These are phyloP conservation scores for Boletus fagicola DNA, from an alignment of 768 basidiomycete genomes.

Conservation along the genomic window DNA sequence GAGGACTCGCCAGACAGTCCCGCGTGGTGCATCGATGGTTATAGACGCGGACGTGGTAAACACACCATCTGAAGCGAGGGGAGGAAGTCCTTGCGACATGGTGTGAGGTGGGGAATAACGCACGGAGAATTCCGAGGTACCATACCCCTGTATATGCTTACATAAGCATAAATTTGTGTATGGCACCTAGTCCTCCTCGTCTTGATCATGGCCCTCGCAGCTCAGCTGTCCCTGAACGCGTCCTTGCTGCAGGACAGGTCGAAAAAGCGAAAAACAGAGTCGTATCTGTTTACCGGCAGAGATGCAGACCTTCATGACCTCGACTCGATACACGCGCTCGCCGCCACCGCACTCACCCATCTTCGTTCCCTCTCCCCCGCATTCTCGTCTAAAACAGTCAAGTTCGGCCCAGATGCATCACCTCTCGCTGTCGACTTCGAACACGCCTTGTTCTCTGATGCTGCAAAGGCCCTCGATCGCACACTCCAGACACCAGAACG, in stretches of 20 bases:
- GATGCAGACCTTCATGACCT: conserved; percentile 86
- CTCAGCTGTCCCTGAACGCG: conserved; percentile 83
- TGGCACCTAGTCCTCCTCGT: too few species aligned
- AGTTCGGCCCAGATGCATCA: conserved; percentile 17
- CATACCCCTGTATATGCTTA: not conserved
- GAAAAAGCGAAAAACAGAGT: conserved; percentile 60
- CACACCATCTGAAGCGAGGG: conserved; percentile 41
- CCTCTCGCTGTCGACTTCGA: conserved; percentile 48
- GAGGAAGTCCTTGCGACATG: conserved; percentile 34
- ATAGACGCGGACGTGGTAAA: conserved; percentile 47
- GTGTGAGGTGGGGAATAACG: too few species aligned
- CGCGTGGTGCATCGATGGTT: conserved; percentile 58
- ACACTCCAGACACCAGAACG: conserved; percentile 68
- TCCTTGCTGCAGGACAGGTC: conserved; percentile 64
- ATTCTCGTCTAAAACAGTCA: conserved; percentile 33
- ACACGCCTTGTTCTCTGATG: conserved; percentile 74
- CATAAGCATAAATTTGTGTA: not conserved
- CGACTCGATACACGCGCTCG: conserved; percentile 81
- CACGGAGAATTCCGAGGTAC: too few species aligned
- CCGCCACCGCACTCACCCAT: conserved; percentile 72
- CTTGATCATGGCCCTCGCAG: conserved; percentile 54
- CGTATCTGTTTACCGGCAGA: conserved; percentile 84
- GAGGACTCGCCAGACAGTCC: conserved; percentile 60
- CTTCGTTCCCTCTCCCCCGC: conserved; percentile 59
- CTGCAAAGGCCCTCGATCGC: conserved; percentile 71